Evolutionary conservation across 129 eudicot species (phyloP), one percentile per base, ranked within the genome.

Genomic region (Pulicaria dysenterica): DNA sequence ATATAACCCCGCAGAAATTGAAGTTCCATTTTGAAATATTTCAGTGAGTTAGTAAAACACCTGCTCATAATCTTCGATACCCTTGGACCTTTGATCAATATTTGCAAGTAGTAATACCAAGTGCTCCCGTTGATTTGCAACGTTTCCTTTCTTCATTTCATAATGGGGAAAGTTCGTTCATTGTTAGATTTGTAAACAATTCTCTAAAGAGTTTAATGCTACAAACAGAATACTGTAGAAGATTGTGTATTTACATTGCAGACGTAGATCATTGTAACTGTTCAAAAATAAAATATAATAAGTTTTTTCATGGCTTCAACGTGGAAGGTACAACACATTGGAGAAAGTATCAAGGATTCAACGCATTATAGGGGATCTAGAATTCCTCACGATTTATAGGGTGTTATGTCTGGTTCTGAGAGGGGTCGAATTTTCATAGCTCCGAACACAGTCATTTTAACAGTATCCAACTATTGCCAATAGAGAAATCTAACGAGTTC

Each of bases 111-210:
- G 83, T 76, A 95, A 59, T 69, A 95, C 80, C 63, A 95, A 85
- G 87, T 95, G 99, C 80, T 95, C 99, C 83, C 99, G 78, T 76
- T 95, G 99, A 82, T 95, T 95, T 34, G 97, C 97, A 16, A 88
- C 99, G 60, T 95, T 95, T 88, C 97, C 97, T 91, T 95, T 91
- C 99, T 95, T 81, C 86, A 89, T 64, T 64, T 36, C 42, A 69
- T 37, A 72, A 80, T 64, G 5, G 12, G 47, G 46, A 73, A 31
- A 47, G 61, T 13, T 51, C 51, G 40, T 58, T 41, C 38, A 73
- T 39, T 72, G 72, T 78, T 70, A 80, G 80, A 77, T 62, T 61
- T 9, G 45, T 58, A 16, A 65, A 60, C 37, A 67, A 60, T 24
- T n/a, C 14, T 19, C 8, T 48, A 19, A 64, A 62, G 61, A 40